Evolutionary conservation across 495 filamentous ascomycete species (phyloP), one percentile per base, ranked within the genome.

Genomic region (Coniosporium apollinis): DNA sequence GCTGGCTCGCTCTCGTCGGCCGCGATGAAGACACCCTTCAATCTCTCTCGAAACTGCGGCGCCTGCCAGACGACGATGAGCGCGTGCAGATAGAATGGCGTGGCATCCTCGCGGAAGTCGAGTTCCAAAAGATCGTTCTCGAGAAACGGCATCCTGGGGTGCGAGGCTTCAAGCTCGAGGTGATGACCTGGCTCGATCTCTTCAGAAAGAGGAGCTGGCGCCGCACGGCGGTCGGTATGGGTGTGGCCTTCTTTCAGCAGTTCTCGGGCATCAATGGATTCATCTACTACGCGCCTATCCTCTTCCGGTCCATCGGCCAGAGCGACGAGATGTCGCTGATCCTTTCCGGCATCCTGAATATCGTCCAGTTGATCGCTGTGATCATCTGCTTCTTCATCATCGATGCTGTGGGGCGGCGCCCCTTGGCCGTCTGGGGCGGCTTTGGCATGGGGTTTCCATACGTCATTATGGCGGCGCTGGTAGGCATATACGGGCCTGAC

Each of bases 191-290:
- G 34, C n/a, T 30, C 11, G 34, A 37, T 10, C 34, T 37, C 32
- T 34, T 34, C 19, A 5, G 4, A 9, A 18, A 18, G 7, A 19
- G 19, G 8, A 5, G 17, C 19, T 20, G 8, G 1, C 9, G 32
- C n/a, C 32, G 11, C 15, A 22, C 19, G 0, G 8, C 17, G 16
- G 32, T 34, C 21, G 32, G 14, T 9, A 1, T 34, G 15, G 32
- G 11, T 7, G 24, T 42, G 8, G 20, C 22, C 17, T 36, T 42
- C 24, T 37, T 37, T 18, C 30, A 39, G 43, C 19, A 56, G 43
- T 54, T 54, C 33, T 49, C 48, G 5, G 50, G 50, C 1, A 43
- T 54, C 5, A 52, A 54, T 36, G 50, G 50, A 0, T 51, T 55
- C 14, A 40, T 57, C 1, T 57, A 57, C 44, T 56, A 56, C 34